A percentile compares a stretch with the other conserved stretches of the same genome.
Evolutionary conservation across 805 yeast species (phyloP).

Genomic region (Candida fluviatilis): DNA sequence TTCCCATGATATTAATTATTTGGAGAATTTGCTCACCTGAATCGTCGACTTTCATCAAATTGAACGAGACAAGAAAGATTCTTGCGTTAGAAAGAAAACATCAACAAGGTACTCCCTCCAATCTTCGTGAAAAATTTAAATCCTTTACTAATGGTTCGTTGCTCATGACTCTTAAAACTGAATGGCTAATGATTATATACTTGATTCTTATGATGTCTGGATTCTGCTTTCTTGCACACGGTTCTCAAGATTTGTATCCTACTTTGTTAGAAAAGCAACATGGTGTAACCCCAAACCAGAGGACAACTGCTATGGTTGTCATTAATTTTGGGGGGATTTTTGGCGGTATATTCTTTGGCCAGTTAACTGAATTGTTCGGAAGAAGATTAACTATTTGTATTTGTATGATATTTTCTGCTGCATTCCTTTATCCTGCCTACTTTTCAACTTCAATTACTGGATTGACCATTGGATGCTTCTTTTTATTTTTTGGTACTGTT

Average conservation of each 20-base stretch:
- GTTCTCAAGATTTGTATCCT: conserved; percentile 41
- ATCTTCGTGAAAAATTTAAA: conserved; percentile 6
- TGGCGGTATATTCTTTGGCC: conserved; percentile 45
- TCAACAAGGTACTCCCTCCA: conserved; percentile 8
- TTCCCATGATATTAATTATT: conserved; percentile 30
- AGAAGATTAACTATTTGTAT: conserved; percentile 31
- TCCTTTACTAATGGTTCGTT: not conserved
- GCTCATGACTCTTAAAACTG: conserved; percentile 24
- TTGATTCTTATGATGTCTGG: conserved; percentile 46
- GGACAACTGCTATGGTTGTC: conserved; percentile 38
- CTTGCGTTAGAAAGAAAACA: conserved; percentile 8
- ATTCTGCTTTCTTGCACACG: conserved; percentile 40
- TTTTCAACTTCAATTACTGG: not conserved
- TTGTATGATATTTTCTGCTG: conserved; percentile 33
- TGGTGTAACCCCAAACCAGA: conserved; percentile 25
- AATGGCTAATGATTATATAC: conserved; percentile 61
- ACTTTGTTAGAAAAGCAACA: conserved; percentile 33
- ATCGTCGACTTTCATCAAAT: conserved; percentile 49
- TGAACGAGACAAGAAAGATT: conserved; percentile 16
- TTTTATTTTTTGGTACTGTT: conserved; percentile 59
- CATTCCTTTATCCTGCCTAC: conserved; percentile 33
- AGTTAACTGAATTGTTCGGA: conserved; percentile 32
- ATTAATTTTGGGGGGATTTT: conserved; percentile 39
- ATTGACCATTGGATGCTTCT: conserved; percentile 27
- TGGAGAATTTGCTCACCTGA: conserved; percentile 34